Evolutionary conservation across 768 basidiomycete species (phyloP).

Genomic region (Artomyces pyxidatus): DNA sequence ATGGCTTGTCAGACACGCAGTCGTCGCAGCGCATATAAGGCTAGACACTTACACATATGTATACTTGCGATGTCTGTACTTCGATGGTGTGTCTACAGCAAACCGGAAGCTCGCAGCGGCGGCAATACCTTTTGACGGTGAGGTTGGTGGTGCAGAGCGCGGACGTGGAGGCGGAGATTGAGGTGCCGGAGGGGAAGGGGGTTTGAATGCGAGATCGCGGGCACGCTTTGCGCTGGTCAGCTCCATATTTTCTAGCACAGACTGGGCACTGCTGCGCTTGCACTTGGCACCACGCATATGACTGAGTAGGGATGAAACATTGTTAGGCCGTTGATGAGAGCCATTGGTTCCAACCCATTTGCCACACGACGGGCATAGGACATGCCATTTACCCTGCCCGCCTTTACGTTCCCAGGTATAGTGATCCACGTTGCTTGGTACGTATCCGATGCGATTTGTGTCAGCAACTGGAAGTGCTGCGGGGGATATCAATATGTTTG

Average conservation of each 20-base stretch:
- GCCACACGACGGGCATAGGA: background rate
- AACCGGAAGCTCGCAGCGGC: background rate
- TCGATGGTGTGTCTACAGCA: background rate
- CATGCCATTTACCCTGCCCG: background rate
- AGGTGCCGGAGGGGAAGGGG: background rate
- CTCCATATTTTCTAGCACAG: background rate
- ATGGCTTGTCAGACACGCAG: too few relatives aligned
- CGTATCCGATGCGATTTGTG: too few relatives aligned
- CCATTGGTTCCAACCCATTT: background rate
- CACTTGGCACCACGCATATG: background rate
- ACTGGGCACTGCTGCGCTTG: background rate
- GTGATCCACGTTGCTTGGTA: too few relatives aligned
- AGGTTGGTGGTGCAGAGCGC: background rate
- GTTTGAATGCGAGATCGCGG: background rate
- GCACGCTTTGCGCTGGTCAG: background rate
- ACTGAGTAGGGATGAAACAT: background rate
- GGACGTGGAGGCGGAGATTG: background rate
- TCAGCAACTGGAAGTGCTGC: too few relatives aligned
- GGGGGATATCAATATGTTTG: too few relatives aligned
- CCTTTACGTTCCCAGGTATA: background rate
- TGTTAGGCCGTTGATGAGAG: background rate
- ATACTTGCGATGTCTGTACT: background rate
- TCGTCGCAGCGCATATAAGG: too few relatives aligned
- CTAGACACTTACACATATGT: background rate
- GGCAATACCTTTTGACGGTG: background rate